Base-by-base conservation (phyloP, 225 moss, liverwort and hornwort genomes). In the Thuidium tamariscinum region DNA sequence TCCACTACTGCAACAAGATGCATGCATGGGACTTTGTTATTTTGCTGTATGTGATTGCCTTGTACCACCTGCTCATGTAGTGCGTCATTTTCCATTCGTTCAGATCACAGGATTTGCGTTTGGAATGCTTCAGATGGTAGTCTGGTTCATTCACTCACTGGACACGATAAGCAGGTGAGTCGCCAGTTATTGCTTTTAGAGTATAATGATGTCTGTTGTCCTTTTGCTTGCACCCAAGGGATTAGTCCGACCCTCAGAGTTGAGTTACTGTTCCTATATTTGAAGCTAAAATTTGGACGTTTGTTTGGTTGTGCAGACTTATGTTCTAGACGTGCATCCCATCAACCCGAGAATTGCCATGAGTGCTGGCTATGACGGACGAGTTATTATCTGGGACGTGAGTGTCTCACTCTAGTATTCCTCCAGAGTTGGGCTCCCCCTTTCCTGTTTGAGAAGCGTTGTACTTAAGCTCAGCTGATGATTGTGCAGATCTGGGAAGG, bases 281-380 rank as follows among this genome's bases (percentile, higher is more conserved):
- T 67, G 82, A 82, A 87, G 64, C 29, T 85, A 30, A 46, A 68
- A 59, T 77, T 78, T 23, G 69, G 63, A 39, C 22, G 30, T n/a
- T 36, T 79, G 41, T 81, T 77, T 49, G 23, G 32, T 71, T 79
- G 63, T 91, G 88, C 94, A 99, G 97, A 99, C 99, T 29, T 99
- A 87, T 86, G 97, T 99, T 52, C 90, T 99, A 60, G 99, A 99
- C 84, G 97, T 99, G 27, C 97, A 99, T 91, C 97, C 97, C 22
- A 93, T 96, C 82, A 96, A 99, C 91, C 97, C 99, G 79, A 95
- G 99, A 86, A 99, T 99, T 79, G 99, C 99, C 29, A 99, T 99
- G 99, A 99, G 99, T 92, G 99, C 99, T 89, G 99, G 99, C 86
- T 99, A 99, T 86, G 99, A 99, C 91, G 99, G 99, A 73, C 94